Conservation (phyloP, 495 filamentous ascomycete species). For the Penicillium ucsense region DNA sequence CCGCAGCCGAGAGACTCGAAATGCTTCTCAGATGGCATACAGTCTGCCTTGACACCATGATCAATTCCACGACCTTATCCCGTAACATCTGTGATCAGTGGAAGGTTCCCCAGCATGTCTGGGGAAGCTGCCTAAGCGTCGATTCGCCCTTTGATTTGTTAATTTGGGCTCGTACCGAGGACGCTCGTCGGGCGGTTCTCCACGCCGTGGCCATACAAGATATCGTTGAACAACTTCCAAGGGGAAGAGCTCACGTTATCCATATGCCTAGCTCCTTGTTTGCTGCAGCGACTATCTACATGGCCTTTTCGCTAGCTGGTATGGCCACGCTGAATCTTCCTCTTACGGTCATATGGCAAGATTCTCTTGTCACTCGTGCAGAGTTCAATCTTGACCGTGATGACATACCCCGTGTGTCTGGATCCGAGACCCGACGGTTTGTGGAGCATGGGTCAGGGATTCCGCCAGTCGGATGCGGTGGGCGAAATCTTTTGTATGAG, state of each 20-base stretch:
- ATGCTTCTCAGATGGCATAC: conserved; percentile 41
- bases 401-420: conserved; percentile 10
- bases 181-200: conserved; percentile 35
- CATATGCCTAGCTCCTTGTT: conserved; percentile 40
- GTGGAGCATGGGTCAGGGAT: conserved; percentile 19
- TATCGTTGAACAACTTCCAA: conserved; percentile 38
- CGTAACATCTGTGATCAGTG: conserved; percentile 34
- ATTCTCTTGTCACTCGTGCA: conserved; percentile 27
- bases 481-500: conserved; percentile 38
- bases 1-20: conserved; percentile 29
- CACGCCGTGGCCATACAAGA: conserved; percentile 42
- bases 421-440: conserved; percentile 31
- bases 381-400: conserved; percentile 24
- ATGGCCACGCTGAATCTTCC: conserved; percentile 29
- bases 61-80: conserved; percentile 32
- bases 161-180: conserved; percentile 29
- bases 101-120: conserved; percentile 32
- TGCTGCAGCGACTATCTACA: conserved; percentile 34
- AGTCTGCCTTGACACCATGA: conserved; percentile 36
- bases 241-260: conserved; percentile 37
- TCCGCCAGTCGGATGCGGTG: conserved; percentile 13
- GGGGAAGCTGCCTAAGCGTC: conserved; percentile 15
- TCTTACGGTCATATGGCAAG: conserved; percentile 34
- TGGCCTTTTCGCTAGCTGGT: conserved; percentile 31
- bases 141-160: conserved; percentile 26